Conservation (phyloP, 2,329 filamentous ascomycete species). For the Ophiostoma triangulosporum region DNA sequence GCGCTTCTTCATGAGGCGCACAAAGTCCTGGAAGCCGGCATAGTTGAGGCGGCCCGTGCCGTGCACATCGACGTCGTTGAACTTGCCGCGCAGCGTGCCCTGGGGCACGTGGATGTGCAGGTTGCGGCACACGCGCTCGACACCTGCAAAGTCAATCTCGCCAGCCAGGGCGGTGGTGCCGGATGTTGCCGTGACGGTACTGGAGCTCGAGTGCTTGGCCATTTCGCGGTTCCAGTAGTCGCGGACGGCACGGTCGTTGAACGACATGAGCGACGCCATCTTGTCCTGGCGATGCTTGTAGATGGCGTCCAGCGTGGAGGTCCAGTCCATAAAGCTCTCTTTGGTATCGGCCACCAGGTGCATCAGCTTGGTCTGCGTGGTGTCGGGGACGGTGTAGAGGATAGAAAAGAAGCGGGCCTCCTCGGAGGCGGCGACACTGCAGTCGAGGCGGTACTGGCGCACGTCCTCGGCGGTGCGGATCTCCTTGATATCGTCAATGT, state of each 20-base stretch:
- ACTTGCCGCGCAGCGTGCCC: constrained; percentile 58
- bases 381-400: constrained; percentile 67
- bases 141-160: constrained; percentile 61
- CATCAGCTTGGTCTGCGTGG: constrained; percentile 72
- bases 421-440: constrained; percentile 51
- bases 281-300: constrained; percentile 76
- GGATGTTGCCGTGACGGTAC: constrained; percentile 6
- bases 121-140: constrained; percentile 74
- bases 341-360: constrained; percentile 72
- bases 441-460: constrained; percentile 78
- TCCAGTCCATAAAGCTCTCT: constrained; percentile 66
- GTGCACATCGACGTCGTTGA: constrained; percentile 56
- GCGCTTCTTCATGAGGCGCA: constrained; percentile 69
- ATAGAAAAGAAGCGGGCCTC: constrained; percentile 79
- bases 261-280: constrained; percentile 80
- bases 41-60: constrained; percentile 58
- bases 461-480: constrained; percentile 75
- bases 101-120: constrained; percentile 84
- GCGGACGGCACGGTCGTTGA: constrained; percentile 67
- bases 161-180: constrained; percentile 43
- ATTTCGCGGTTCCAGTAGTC: constrained; percentile 82
- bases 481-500: constrained; percentile 90
- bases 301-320: constrained; percentile 67
- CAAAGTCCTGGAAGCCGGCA: constrained; percentile 69
- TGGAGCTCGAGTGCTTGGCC: constrained; percentile 47